These are phyloP conservation scores for Mangifera indica DNA, from an alignment of 345 rosid genomes.

Conservation along the genomic window DNA sequence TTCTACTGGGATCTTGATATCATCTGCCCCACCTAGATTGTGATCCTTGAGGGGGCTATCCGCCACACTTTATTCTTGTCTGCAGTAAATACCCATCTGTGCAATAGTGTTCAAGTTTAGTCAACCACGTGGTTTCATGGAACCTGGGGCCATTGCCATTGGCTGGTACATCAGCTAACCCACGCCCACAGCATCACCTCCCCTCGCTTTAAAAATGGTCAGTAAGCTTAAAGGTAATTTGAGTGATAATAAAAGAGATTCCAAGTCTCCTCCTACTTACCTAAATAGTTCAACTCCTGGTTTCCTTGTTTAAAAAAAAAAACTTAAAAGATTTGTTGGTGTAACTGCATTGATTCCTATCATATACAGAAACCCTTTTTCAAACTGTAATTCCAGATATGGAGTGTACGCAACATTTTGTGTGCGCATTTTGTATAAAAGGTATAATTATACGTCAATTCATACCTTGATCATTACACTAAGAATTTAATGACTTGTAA, in stretches of 20 bases:
- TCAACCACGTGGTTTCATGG: not conserved
- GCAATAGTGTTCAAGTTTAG: not conserved
- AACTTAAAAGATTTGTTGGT: too few relatives aligned
- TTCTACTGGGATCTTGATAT: not conserved
- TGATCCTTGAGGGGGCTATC: not conserved
- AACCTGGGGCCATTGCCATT: not conserved
- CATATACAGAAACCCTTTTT: not conserved
- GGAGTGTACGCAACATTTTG: slow-evolving; percentile 7
- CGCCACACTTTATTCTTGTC: not conserved
- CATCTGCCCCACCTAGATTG: not conserved
- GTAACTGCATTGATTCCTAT: not conserved
- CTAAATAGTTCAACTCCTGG: too few relatives aligned
- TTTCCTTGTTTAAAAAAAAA: too few relatives aligned
- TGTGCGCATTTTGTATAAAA: not conserved
- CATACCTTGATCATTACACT: not conserved
- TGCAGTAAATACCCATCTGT: not conserved
- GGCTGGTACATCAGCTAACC: not conserved
- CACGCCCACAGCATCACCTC: not conserved
- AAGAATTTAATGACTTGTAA: not conserved
- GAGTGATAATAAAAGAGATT: too few relatives aligned
- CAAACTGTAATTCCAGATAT: not conserved
- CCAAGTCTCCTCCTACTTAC: too few relatives aligned
- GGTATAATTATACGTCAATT: not conserved
- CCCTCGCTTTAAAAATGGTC: too few relatives aligned
- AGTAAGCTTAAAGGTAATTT: too few relatives aligned